Base-by-base conservation (phyloP, 164 flowering plant genomes). In the Nymphaea thermarum region DNA sequence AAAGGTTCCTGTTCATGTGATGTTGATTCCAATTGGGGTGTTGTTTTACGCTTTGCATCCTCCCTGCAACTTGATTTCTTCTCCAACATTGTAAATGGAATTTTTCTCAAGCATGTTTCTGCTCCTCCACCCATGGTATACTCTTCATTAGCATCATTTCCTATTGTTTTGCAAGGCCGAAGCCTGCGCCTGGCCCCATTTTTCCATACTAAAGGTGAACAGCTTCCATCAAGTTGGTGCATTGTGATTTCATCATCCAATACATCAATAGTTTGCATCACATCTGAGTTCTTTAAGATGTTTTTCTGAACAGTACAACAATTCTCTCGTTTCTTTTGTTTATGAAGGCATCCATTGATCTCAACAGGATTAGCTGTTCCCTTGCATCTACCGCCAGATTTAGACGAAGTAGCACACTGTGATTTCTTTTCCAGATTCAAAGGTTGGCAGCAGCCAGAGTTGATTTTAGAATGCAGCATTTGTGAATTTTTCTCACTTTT, bases 161-260 rank as follows among this genome's bases (percentile, higher is more conserved):
- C 71, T 66, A 71, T 44, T 73, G n/a, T n/a, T 66, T 73, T 77
- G 65, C 78, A 75, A 73, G 78, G 77, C 68, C 68, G 80, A 12
- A 80, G 62, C 59, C 77, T 70, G 57, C 65, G 71, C 16, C 73
- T 71, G 4, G 44, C 68, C 66, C 78, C 69, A 65, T 25, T 42
- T 43, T 76, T 77, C 68, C 77, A 65, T 43, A 77, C 42, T 67
- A 63, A 65, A 75, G 84, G 82, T 18, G 74, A 71, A 65, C 57
- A 70, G 43, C 70, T 77, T 42, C 67, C 60, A 55, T 75, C 73
- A n/a, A 60, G 66, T 62, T 63, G 66, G 60, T 65, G 71, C 61
- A 77, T 47, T 65, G 67, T 79, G 43, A 71, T 51, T 42, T 68
- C 81, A 73, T 64, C 76, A 42, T 68, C 66, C 62, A 73, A 70